phyloP scores from a whole-genome alignment of 192 early-diverging fungal genomes.

The Coemansia interrupta region DNA sequence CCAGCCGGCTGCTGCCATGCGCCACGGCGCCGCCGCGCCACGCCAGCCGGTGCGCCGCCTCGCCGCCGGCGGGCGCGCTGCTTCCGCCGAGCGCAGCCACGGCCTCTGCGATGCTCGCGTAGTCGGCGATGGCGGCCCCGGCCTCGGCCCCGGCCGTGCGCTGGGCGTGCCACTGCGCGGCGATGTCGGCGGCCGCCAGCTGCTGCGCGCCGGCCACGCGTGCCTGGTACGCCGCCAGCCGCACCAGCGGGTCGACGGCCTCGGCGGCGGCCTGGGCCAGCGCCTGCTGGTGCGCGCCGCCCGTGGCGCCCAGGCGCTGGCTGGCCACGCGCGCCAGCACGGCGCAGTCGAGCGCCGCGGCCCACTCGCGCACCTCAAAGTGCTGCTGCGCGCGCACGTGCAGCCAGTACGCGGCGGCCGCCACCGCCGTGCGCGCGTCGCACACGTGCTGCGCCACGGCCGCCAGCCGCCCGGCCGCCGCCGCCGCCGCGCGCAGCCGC shows the following conservation, averaged over 20 bases:
- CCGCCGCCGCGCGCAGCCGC: slow-evolving; percentile 32
- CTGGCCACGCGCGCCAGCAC: slow-evolving; percentile 23
- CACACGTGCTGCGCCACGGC: slow-evolving; percentile 11
- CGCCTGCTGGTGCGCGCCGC: slow-evolving; percentile 33
- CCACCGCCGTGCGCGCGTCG: slow-evolving; percentile 26
- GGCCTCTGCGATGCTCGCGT: slow-evolving; percentile 5
- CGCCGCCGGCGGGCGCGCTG: not conserved
- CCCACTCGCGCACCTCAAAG: slow-evolving; percentile 45
- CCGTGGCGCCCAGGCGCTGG: slow-evolving; percentile 23
- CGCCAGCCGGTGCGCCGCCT: slow-evolving; percentile 14
- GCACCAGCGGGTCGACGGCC: slow-evolving; percentile 36
- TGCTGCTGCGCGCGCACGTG: slow-evolving; percentile 32
- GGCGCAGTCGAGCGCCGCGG: slow-evolving; percentile 37
- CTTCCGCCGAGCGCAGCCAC: slow-evolving; percentile 10
- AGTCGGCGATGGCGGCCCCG: slow-evolving; percentile 11
- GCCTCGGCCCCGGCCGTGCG: slow-evolving; percentile 12
- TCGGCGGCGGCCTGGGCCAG: slow-evolving; percentile 25
- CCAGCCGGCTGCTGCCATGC: slow-evolving; percentile 22
- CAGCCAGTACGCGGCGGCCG: slow-evolving; percentile 36
- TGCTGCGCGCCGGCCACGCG: slow-evolving; percentile 37
- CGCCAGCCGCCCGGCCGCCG: slow-evolving; percentile 27
- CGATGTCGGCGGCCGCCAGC: slow-evolving; percentile 20
- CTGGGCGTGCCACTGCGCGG: slow-evolving; percentile 28
- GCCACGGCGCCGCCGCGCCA: slow-evolving; percentile 35
- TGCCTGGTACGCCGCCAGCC: slow-evolving; percentile 41